These are phyloP conservation scores for Aspergillus steynii DNA, from an alignment of 495 filamentous ascomycete genomes.

Conservation along the genomic window DNA sequence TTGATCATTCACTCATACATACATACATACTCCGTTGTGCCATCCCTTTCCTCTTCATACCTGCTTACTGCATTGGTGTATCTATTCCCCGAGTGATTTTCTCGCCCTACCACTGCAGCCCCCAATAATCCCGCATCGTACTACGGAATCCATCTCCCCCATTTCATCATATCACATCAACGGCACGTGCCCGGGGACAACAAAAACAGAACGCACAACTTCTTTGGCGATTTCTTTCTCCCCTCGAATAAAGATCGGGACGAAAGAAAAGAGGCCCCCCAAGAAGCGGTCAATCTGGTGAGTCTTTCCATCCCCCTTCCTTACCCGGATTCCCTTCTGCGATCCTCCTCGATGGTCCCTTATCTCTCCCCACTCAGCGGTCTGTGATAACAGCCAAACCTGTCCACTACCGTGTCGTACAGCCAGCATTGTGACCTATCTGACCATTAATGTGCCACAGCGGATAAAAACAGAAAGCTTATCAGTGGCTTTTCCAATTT, in stretches of 20 bases:
- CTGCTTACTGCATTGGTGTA: constrained; percentile 9
- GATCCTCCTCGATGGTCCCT: constrained; percentile 14
- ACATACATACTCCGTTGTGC: neutral
- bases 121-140: constrained; percentile 20
- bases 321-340: constrained; percentile 7
- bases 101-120: constrained; percentile 12
- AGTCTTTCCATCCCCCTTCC: constrained; percentile 8
- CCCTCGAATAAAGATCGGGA: neutral
- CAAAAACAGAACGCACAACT: constrained; percentile 1
- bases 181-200: constrained; percentile 7
- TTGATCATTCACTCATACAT: too few species aligned
- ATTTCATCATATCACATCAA: constrained; percentile 8
- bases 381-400: constrained; percentile 22
- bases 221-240: neutral
- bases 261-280: constrained; percentile 4
- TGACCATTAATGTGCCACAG: constrained; percentile 22
- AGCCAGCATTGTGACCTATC: constrained; percentile 14
- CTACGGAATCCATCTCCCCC: neutral
- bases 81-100: constrained; percentile 23
- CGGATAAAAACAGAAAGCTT: constrained; percentile 23
- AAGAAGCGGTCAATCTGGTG: constrained; percentile 9
- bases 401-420: constrained; percentile 5
- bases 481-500: constrained; percentile 10
- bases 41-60: constrained; percentile 11
- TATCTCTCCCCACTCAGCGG: constrained; percentile 35